Conservation (phyloP, 164 flowering plant species). For the Berberis vulgaris region DNA sequence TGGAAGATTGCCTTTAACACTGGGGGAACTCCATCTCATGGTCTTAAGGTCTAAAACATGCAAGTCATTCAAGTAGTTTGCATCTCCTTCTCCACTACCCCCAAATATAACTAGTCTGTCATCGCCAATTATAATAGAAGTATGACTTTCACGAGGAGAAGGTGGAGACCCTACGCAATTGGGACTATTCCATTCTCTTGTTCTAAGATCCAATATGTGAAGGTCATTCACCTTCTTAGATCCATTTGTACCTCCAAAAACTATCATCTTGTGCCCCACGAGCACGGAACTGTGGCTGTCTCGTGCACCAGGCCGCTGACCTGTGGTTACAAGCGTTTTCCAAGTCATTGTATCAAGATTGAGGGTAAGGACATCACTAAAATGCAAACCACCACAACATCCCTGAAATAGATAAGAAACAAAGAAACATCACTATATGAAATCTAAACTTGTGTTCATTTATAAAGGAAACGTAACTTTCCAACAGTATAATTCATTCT, state of each 20-base stretch:
- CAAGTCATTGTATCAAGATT: constrained; percentile 67
- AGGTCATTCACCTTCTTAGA: constrained; percentile 74
- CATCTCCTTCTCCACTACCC: constrained; percentile 95
- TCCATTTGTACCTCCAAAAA: constrained; percentile 94
- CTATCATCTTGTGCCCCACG: constrained; percentile 60
- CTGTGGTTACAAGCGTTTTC: constrained; percentile 58
- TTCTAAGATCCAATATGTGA: constrained; percentile 55
- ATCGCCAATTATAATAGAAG: constrained; percentile 56
- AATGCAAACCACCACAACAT: constrained; percentile 90
- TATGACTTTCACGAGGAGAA: constrained; percentile 86
- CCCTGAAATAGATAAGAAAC: constrained; percentile 44
- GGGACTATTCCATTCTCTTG: constrained; percentile 67
- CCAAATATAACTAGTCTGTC: constrained; percentile 75
- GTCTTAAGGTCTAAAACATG: constrained; percentile 68
- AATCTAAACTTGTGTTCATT: too few species aligned
- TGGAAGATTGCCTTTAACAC: constrained; percentile 62
- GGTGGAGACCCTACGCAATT: constrained; percentile 60
- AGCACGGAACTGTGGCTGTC: constrained; percentile 89
- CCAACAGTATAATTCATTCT: too few species aligned
- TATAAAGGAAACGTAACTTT: too few species aligned
- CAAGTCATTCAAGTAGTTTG: constrained; percentile 78
- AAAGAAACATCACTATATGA: background rate
- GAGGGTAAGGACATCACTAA: constrained; percentile 71
- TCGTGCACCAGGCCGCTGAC: constrained; percentile 81
- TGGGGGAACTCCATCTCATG: constrained; percentile 70